Conservation (phyloP, 257 asterid genomes). For the Lycium ferocissimum region DNA sequence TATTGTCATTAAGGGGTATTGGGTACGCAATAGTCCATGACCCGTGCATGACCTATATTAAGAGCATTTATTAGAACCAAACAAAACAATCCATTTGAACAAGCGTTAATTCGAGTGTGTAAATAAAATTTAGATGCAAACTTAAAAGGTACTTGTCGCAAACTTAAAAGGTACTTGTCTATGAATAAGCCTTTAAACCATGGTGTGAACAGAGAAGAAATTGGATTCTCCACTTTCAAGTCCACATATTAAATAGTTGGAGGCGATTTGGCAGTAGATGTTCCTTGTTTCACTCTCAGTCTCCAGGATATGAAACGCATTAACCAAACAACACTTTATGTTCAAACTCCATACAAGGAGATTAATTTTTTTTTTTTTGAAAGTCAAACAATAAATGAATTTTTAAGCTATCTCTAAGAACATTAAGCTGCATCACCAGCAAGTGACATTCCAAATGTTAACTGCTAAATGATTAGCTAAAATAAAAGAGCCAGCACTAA, state of each 20-base stretch:
- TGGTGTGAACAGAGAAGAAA: neutral
- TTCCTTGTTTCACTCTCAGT: neutral
- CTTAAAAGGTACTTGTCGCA: no score
- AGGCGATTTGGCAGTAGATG: neutral
- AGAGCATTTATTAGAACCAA: no score
- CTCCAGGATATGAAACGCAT: neutral
- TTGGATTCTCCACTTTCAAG: neutral
- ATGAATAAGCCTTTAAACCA: no score
- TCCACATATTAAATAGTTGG: neutral
- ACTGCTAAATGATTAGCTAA: slow-evolving; percentile 2
- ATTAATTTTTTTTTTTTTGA: neutral
- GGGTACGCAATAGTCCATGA: no score
- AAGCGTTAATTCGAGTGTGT: no score
- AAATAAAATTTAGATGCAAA: no score
- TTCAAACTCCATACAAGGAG: neutral
- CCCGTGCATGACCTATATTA: no score
- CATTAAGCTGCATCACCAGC: neutral
- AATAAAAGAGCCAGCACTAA: neutral
- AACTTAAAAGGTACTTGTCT: no score
- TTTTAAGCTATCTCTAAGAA: neutral
- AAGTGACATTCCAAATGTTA: slow-evolving; percentile 25
- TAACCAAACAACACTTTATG: neutral
- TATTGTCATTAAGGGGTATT: no score
- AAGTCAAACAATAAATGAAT: slow-evolving; percentile 17
- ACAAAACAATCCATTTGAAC: no score